Conservation (phyloP, 805 yeast species). For the Peterozyma xylosa region DNA sequence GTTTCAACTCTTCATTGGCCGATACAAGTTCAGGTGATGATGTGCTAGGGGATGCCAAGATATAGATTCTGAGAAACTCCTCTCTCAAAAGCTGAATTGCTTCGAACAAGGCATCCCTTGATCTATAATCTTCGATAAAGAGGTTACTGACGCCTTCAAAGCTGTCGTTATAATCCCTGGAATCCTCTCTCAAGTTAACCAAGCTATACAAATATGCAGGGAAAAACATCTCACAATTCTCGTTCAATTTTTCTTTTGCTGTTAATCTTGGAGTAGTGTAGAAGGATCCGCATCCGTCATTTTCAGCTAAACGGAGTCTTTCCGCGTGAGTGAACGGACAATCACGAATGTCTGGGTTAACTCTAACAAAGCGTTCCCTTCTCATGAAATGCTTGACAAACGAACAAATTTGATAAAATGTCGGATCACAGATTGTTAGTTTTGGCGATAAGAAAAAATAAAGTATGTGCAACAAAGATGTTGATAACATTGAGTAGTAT, state of each 20-base stretch:
- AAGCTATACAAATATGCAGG: background rate
- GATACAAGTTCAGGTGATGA: too few relatives aligned
- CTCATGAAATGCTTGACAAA: background rate
- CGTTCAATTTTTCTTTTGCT: background rate
- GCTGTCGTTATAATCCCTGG: too few relatives aligned
- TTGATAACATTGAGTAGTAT: background rate
- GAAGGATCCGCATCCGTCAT: background rate
- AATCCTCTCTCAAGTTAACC: background rate
- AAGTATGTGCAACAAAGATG: slow-evolving; percentile 1
- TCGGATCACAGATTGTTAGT: slow-evolving; percentile 5
- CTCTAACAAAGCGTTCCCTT: background rate
- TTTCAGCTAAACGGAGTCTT: background rate
- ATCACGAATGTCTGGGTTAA: background rate
- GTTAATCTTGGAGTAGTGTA: background rate
- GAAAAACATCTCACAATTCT: background rate
- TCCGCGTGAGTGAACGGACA: background rate
- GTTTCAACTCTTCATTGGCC: too few relatives aligned
- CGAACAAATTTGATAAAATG: background rate
- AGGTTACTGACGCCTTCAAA: too few relatives aligned
- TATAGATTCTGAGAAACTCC: too few relatives aligned
- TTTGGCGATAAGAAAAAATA: slow-evolving; percentile 1
- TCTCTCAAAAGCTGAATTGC: too few relatives aligned
- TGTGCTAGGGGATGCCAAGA: too few relatives aligned
- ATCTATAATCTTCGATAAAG: too few relatives aligned
- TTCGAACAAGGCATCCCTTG: too few relatives aligned